Conservation (phyloP, 768 basidiomycete genomes). For the Psilocybe azurescens region DNA sequence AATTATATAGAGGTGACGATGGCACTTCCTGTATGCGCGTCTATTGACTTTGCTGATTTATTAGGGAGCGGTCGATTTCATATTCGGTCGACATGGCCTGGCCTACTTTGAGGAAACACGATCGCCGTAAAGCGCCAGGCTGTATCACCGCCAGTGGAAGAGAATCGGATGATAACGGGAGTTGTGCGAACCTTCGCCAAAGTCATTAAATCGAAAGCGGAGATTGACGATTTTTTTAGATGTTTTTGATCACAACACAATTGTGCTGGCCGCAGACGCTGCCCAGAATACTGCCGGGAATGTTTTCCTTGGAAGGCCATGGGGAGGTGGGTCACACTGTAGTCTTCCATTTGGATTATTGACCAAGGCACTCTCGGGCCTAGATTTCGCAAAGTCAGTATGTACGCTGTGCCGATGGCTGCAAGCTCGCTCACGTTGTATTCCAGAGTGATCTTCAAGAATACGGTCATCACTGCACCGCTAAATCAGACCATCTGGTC, state of each 20-base stretch:
- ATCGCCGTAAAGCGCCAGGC: constrained; percentile 46
- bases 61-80: constrained; percentile 51
- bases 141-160: constrained; percentile 54
- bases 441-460: constrained; percentile 33
- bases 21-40: neutral
- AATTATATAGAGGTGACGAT: constrained; percentile 48
- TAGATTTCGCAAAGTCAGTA: constrained; percentile 20
- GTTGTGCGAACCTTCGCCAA: constrained; percentile 36
- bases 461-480: constrained; percentile 43
- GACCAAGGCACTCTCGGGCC: neutral
- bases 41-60: too few relatives aligned
- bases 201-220: neutral
- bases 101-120: constrained; percentile 53
- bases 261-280: constrained; percentile 12
- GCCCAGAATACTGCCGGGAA: constrained; percentile 8
- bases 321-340: constrained; percentile 12
- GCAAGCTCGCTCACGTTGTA: neutral
- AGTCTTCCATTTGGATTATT: neutral
- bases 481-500: constrained; percentile 50
- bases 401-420: too few relatives aligned
- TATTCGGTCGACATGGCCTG: constrained; percentile 46
- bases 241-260: constrained; percentile 15
- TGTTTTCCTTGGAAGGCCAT: constrained; percentile 17
- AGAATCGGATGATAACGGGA: constrained; percentile 41
- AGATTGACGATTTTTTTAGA: neutral